Conservation (phyloP, 805 yeast species). For the Cyberlindnera euphorbiae region DNA sequence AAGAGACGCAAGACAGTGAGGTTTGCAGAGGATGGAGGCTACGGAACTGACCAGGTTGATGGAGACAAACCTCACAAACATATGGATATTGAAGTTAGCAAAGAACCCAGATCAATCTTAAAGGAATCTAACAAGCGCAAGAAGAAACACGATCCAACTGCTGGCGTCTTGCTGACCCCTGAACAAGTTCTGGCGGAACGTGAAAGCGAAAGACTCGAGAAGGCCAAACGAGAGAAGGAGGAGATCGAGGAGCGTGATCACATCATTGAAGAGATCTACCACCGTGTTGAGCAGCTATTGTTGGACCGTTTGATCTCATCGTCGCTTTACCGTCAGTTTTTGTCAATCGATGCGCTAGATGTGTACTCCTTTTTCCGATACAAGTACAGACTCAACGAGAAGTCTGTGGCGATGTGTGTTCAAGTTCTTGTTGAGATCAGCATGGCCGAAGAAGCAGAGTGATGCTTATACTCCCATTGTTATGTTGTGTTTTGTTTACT, state of each 20-base stretch:
- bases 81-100: too few species aligned
- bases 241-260: slow-evolving; percentile 6
- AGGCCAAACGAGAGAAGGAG: slow-evolving; percentile 2
- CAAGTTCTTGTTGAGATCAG: slow-evolving; percentile 12
- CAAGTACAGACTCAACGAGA: slow-evolving; percentile 9
- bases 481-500: not conserved
- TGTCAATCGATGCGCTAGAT: slow-evolving; percentile 11
- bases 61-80: too few species aligned
- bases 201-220: slow-evolving; percentile 2
- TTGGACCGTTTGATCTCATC: slow-evolving; percentile 2
- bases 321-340: slow-evolving; percentile 9
- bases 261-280: slow-evolving; percentile 10
- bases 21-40: slow-evolving; percentile 5
- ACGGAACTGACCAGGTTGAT: too few species aligned
- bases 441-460: slow-evolving; percentile 5
- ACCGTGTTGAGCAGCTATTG: slow-evolving; percentile 8
- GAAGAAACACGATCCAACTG: not conserved
- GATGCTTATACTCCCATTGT: too few species aligned
- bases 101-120: slow-evolving; percentile 2
- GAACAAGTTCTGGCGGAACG: not conserved
- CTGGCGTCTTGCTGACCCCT: not conserved
- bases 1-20: slow-evolving; percentile 7
- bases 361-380: slow-evolving; percentile 11
- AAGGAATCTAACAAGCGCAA: slow-evolving; percentile 1
- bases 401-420: slow-evolving; percentile 11